Evolutionary conservation across 495 filamentous ascomycete genomes (phyloP).

Genomic region (Talaromyces ruber): DNA sequence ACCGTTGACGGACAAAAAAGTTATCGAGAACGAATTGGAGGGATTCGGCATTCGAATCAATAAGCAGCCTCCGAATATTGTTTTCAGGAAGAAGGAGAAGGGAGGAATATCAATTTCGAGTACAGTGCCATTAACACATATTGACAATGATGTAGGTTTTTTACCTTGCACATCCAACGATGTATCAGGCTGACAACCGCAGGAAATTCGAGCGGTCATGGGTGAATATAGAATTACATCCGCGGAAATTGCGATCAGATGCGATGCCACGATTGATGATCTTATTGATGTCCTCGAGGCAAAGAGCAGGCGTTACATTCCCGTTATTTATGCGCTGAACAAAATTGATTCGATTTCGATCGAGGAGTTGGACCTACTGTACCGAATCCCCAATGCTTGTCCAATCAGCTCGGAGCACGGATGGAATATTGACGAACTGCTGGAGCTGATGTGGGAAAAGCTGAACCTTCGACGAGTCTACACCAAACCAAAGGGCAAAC

Average conservation of each 20-base stretch:
- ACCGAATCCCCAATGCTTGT: slow-evolving; percentile 92
- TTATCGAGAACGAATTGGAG: slow-evolving; percentile 95
- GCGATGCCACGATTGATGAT: slow-evolving; percentile 87
- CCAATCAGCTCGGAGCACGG: slow-evolving; percentile 97
- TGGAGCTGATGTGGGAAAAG: slow-evolving; percentile 99
- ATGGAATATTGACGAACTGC: slow-evolving; percentile 94
- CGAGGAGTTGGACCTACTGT: slow-evolving; percentile 91
- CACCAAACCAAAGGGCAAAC: slow-evolving; percentile 94
- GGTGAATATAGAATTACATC: slow-evolving; percentile 91
- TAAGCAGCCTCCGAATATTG: slow-evolving; percentile 93
- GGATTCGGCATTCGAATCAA: slow-evolving; percentile 98
- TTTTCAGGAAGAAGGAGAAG: slow-evolving; percentile 99
- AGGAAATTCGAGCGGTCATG: slow-evolving; percentile 98
- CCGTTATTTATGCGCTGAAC: slow-evolving; percentile 96
- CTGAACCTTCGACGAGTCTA: slow-evolving; percentile 85
- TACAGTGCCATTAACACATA: slow-evolving; percentile 84
- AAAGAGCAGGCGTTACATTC: slow-evolving; percentile 91
- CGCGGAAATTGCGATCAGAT: slow-evolving; percentile 96
- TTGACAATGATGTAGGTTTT: slow-evolving; percentile 65
- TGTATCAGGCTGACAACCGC: slow-evolving; percentile 12
- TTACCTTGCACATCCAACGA: background rate
- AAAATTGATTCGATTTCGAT: slow-evolving; percentile 98
- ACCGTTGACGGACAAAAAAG: slow-evolving; percentile 89
- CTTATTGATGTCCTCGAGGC: slow-evolving; percentile 94
- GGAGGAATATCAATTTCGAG: slow-evolving; percentile 90